A percentile compares a stretch with the other conserved stretches of the same genome.
These are phyloP conservation scores for Barnettozyma hawaiiensis DNA, from an alignment of 1,139 yeast species.

Conservation along the genomic window DNA sequence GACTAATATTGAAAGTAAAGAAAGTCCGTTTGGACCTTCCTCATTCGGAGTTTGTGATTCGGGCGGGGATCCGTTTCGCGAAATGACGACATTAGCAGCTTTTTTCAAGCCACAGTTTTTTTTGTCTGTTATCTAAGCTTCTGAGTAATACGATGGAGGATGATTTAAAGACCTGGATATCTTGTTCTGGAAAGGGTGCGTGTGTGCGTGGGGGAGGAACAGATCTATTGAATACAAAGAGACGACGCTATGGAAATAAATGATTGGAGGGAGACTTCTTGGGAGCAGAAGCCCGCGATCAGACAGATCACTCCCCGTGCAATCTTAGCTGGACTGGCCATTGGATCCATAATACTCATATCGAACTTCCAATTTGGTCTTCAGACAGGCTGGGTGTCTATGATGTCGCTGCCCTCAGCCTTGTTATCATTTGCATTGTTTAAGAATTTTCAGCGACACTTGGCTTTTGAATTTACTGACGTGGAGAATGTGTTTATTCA, in stretches of 20 bases:
- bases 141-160: no score
- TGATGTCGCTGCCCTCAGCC: constrained; percentile 98
- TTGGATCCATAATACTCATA: constrained; percentile 76
- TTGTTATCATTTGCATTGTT: constrained; percentile 80
- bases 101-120: neutral
- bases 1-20: no score
- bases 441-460: constrained; percentile 41
- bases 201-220: no score
- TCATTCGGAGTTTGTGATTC: neutral
- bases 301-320: constrained; percentile 67
- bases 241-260: neutral
- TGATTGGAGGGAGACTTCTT: constrained; percentile 23
- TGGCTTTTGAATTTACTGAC: constrained; percentile 55
- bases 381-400: constrained; percentile 98
- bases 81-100: neutral
- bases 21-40: neutral
- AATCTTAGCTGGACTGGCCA: constrained; percentile 62
- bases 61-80: neutral
- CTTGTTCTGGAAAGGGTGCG: no score
- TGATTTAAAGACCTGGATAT: neutral
- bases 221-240: no score
- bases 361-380: constrained; percentile 95
- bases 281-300: constrained; percentile 32
- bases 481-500: constrained; percentile 92
- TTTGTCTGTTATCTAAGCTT: neutral